Conservation (phyloP, 352 stramenopile species). For the Globisporangium cylindrosporum region DNA sequence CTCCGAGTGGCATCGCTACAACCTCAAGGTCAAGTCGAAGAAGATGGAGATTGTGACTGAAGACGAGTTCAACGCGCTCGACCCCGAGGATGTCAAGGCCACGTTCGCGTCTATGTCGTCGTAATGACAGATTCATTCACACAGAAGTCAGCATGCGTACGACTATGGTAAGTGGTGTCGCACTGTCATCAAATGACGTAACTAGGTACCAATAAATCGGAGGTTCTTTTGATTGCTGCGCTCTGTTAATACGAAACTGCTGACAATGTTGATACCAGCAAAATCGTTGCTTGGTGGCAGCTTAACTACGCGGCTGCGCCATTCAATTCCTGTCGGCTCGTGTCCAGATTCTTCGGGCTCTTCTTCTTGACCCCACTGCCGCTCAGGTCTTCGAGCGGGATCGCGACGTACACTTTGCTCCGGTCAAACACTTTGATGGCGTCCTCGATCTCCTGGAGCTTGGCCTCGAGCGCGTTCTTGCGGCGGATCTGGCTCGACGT, state of each 20-base stretch:
- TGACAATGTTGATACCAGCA: not conserved
- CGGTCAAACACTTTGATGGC: conserved; percentile 88
- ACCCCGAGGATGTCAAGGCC: conserved; percentile 49
- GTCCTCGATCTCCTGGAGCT: conserved; percentile 88
- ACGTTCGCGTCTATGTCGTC: conserved; percentile 74
- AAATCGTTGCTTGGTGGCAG: not conserved
- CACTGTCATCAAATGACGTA: not conserved
- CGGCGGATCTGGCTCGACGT: conserved; percentile 75
- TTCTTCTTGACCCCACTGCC: conserved; percentile 10
- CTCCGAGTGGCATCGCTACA: conserved; percentile 96
- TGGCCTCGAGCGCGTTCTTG: conserved; percentile 79
- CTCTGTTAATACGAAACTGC: not conserved
- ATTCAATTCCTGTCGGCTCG: not conserved
- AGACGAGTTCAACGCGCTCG: conserved; percentile 52
- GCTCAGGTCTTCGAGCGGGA: conserved; percentile 21
- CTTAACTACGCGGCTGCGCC: not conserved
- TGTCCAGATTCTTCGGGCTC: conserved; percentile 25
- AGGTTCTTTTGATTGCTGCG: not conserved
- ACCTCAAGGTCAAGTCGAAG: conserved; percentile 95
- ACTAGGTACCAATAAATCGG: conserved; percentile 6
- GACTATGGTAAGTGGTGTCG: not conserved
- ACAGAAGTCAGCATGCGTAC: not conserved
- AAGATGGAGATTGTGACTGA: conserved; percentile 74
- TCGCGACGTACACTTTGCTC: conserved; percentile 82
- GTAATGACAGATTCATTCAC: conserved; percentile 17